Evolutionary conservation across 768 basidiomycete species (phyloP), one percentile per base, ranked within the genome.

Genomic region (Amanita phalloides): DNA sequence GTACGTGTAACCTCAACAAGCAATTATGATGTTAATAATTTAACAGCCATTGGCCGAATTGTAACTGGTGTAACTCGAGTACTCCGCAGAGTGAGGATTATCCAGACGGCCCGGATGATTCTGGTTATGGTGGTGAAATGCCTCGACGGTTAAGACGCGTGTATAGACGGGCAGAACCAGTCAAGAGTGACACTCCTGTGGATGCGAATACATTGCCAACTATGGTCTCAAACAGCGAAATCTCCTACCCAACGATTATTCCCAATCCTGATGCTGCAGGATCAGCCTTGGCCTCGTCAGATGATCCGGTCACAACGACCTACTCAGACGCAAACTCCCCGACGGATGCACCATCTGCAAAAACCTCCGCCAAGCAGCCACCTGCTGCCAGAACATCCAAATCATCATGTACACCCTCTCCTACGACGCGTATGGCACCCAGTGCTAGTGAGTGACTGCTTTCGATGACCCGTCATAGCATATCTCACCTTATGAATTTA

Each of bases 31-130:
- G 25, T 48, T 13, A 3, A 30, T 4, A 17, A 41, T 42, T n/a
- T 0, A 33, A 41, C 53, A 81, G 79, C 54, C 76, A 69, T 61
- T 83, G 82, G 82, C 81, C 82, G 0, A 70, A 84, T 60, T 86
- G 83, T 58, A 52, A 52, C 13, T 52, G 51, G 51, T 52, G 51
- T 25, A n/a, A 45, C 17, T 32, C 9, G 6, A 20, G 35, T 21
- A 4, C 10, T 17, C 1, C 8, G 42, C 9, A 10, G 20, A 14
- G 21, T 23, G n/a, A 26, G 6, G 21, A 17, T 14, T 39, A 37
- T 28, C 30, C 49, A 23, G 30, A 30, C 20, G 25, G 17, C 20
- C n/a, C 26, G 7, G 13, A 21, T 20, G 20, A 33, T 32, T 25
- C 49, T 17, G 30, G 21, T 20, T 25, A 8, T 42, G 39, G 20